Percentiles rank a stretch among this genome's conserved stretches.
Conservation (phyloP, 306 rosid genomes). For the Echinosophora koreensis region DNA sequence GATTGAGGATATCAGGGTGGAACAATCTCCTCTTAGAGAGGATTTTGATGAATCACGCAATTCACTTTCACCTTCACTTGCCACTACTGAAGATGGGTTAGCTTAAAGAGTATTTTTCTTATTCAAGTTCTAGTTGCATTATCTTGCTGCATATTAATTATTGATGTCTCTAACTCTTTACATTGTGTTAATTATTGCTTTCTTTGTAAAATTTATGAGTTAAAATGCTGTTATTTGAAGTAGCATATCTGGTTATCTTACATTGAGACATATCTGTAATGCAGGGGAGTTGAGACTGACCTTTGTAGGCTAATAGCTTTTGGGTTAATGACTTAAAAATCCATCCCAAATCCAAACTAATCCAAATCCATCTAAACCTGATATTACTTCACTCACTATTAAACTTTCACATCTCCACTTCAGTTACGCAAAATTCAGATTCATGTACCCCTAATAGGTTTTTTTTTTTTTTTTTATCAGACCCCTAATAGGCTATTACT, state of each 20-base stretch:
- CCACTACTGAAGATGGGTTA: slow-evolving; percentile 86
- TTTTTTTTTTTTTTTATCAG: too few species aligned
- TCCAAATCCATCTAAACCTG: too few species aligned
- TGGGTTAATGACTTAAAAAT: too few species aligned
- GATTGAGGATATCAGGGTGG: slow-evolving; percentile 92
- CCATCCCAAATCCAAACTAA: too few species aligned
- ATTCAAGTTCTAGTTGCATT: slow-evolving; percentile 44
- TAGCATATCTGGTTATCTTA: too few species aligned
- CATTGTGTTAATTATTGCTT: slow-evolving; percentile 46
- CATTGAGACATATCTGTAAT: too few species aligned
- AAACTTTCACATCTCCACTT: too few species aligned
- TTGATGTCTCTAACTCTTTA: slow-evolving; percentile 25
- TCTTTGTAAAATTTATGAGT: slow-evolving; percentile 48
- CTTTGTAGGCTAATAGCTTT: too few species aligned
- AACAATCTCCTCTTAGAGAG: slow-evolving; percentile 87
- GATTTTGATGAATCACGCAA: slow-evolving; percentile 81
- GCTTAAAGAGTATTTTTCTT: slow-evolving; percentile 30
- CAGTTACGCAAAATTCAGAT: too few species aligned
- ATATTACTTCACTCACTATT: neutral
- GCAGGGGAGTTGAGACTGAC: too few species aligned
- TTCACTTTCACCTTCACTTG: slow-evolving; percentile 86
- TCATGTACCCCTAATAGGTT: too few species aligned
- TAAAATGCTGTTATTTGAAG: slow-evolving; percentile 33
- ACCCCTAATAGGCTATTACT: too few species aligned
- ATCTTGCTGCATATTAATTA: slow-evolving; percentile 47